phyloP scores from a whole-genome alignment of 202 grass and related monocot genomes.

The Tripidium arundinaceum region DNA sequence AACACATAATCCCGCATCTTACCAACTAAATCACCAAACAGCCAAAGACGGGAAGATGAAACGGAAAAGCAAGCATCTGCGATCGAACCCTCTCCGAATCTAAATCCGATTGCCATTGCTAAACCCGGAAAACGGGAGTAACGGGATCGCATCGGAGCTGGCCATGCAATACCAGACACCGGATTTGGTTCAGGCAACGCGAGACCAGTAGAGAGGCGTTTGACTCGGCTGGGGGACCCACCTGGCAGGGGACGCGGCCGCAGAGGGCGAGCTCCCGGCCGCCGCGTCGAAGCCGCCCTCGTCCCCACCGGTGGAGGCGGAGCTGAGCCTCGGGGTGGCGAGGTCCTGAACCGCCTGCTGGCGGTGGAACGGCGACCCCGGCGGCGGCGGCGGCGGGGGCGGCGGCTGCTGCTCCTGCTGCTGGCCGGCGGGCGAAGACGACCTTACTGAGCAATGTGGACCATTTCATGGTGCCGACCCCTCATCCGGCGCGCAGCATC shows the following conservation, averaged over 20 bases:
- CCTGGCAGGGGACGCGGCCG: slow-evolving; percentile 51
- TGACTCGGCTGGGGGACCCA: slow-evolving; percentile 27
- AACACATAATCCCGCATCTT: slow-evolving; percentile 28
- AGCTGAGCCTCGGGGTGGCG: slow-evolving; percentile 44
- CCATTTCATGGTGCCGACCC: slow-evolving; percentile 98
- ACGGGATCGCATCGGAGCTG: slow-evolving; percentile 36
- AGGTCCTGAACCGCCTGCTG: slow-evolving; percentile 19
- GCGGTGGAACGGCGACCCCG: slow-evolving; percentile 35
- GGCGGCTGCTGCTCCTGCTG: slow-evolving; percentile 28
- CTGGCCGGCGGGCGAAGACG: slow-evolving; percentile 61
- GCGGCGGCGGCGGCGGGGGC: slow-evolving; percentile 32
- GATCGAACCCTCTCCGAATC: slow-evolving; percentile 27
- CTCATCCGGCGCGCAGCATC: slow-evolving; percentile 98
- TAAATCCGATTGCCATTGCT: slow-evolving; percentile 44
- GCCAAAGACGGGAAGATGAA: not conserved
- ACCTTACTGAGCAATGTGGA: slow-evolving; percentile 99
- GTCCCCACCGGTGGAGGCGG: slow-evolving; percentile 42
- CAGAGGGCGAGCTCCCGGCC: slow-evolving; percentile 52
- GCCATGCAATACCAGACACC: not conserved
- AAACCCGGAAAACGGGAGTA: not conserved
- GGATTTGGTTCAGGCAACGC: slow-evolving; percentile 38
- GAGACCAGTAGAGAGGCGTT: not conserved
- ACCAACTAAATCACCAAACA: slow-evolving; percentile 34
- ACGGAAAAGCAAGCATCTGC: not conserved
- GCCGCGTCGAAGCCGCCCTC: slow-evolving; percentile 30